Evolutionary conservation across 192 early-diverging fungal genomes (phyloP).

Genomic region (Linnemannia zychae): DNA sequence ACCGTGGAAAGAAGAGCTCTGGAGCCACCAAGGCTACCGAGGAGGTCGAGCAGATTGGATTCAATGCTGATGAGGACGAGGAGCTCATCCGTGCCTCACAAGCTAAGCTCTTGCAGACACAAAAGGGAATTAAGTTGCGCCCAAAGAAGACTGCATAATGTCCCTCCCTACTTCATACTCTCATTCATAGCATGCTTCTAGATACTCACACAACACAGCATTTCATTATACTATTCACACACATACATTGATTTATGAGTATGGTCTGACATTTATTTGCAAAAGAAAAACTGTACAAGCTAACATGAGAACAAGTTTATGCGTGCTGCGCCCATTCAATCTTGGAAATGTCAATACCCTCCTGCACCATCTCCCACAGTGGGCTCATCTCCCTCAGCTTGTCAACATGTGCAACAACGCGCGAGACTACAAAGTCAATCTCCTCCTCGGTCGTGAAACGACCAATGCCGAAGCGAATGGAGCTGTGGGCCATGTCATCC

Average conservation of each 20-base stretch:
- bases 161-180: background rate
- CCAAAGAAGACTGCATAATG: constrained; percentile 30
- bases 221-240: background rate
- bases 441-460: constrained; percentile 96
- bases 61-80: constrained; percentile 50
- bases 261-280: background rate
- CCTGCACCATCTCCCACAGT: constrained; percentile 95
- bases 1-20: constrained; percentile 36
- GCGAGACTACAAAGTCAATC: constrained; percentile 89
- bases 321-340: constrained; percentile 58
- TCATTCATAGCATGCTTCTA: background rate
- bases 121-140: constrained; percentile 55
- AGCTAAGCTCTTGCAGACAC: constrained; percentile 49
- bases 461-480: constrained; percentile 96
- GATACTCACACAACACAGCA: background rate
- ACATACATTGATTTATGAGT: no score
- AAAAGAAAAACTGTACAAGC: background rate
- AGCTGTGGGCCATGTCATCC: constrained; percentile 96
- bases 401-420: constrained; percentile 86
- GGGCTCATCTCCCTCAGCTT: constrained; percentile 96
- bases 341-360: constrained; percentile 56
- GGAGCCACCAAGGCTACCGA: constrained; percentile 2
- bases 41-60: constrained; percentile 24
- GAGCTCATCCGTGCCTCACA: constrained; percentile 47
- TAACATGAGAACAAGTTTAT: constrained; percentile 3